A percentile compares a stretch with the other conserved stretches of the same genome.
These are phyloP conservation scores for Daldinia vernicosa DNA, from an alignment of 495 filamentous ascomycete genomes.

Conservation along the genomic window DNA sequence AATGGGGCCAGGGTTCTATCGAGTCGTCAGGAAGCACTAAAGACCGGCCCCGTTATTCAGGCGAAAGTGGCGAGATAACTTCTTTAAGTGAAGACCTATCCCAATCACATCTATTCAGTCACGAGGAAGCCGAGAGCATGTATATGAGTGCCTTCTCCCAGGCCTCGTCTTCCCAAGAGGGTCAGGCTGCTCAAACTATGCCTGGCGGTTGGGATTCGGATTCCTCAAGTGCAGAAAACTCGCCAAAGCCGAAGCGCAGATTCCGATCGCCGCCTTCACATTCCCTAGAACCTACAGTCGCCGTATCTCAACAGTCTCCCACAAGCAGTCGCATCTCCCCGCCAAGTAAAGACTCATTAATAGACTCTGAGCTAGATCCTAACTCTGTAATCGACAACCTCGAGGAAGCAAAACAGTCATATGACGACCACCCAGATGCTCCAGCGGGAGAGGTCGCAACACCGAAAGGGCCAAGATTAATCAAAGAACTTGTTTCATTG, in stretches of 20 bases:
- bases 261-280: not conserved
- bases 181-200: constrained; percentile 52
- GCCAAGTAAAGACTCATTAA: not conserved
- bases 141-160: constrained; percentile 76
- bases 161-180: constrained; percentile 49
- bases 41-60: constrained; percentile 36
- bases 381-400: constrained; percentile 30
- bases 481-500: constrained; percentile 59
- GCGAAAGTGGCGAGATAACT: constrained; percentile 29
- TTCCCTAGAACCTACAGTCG: not conserved
- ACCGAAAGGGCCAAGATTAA: constrained; percentile 56
- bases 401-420: constrained; percentile 28
- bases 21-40: constrained; percentile 36
- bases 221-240: constrained; percentile 28
- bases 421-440: constrained; percentile 13
- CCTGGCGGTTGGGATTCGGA: constrained; percentile 69
- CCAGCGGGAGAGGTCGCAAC: constrained; percentile 51
- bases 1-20: constrained; percentile 40
- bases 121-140: constrained; percentile 95
- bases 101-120: constrained; percentile 82
- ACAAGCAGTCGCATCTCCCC: not conserved
- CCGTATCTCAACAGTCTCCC: not conserved
- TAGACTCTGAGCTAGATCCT: not conserved
- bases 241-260: constrained; percentile 13
- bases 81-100: constrained; percentile 61